Conservation (phyloP, 1,284 basidiomycete species). For the Pseudozyma hubeiensis region DNA sequence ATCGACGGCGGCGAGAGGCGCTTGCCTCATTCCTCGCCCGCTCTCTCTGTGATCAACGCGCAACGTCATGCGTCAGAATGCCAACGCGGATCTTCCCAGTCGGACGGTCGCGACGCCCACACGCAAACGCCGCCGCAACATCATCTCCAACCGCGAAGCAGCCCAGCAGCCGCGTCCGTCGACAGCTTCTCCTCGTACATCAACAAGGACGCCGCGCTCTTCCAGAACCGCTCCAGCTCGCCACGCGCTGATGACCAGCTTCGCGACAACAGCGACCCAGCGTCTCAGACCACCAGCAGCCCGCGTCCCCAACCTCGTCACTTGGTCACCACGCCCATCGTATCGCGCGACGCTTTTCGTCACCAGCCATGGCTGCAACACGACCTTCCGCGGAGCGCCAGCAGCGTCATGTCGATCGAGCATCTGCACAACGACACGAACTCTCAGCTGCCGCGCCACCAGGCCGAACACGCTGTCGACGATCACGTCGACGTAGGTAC, state of each 20-base stretch:
- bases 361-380: conserved; percentile 34
- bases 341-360: conserved; percentile 48
- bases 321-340: conserved; percentile 37
- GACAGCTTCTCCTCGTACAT: conserved; percentile 57
- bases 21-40: conserved; percentile 14
- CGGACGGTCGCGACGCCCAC: conserved; percentile 26
- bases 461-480: conserved; percentile 1
- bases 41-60: neutral
- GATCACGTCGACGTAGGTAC: conserved; percentile 1
- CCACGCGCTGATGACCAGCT: conserved; percentile 46
- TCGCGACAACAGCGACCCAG: conserved; percentile 42
- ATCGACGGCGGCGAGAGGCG: conserved; percentile 18
- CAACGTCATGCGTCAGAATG: conserved; percentile 11
- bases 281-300: conserved; percentile 23
- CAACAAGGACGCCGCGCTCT: conserved; percentile 49
- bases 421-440: conserved; percentile 22
- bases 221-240: conserved; percentile 51
- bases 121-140: conserved; percentile 23
- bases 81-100: conserved; percentile 35
- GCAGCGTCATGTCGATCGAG: conserved; percentile 39
- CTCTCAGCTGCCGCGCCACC: conserved; percentile 10
- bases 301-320: conserved; percentile 35
- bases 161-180: conserved; percentile 49
- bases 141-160: conserved; percentile 31
- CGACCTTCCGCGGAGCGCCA: conserved; percentile 2